Percentiles rank a stretch among this genome's conserved stretches.
Evolutionary conservation across 129 eudicot species (phyloP).

Genomic region (Calendula officinalis): DNA sequence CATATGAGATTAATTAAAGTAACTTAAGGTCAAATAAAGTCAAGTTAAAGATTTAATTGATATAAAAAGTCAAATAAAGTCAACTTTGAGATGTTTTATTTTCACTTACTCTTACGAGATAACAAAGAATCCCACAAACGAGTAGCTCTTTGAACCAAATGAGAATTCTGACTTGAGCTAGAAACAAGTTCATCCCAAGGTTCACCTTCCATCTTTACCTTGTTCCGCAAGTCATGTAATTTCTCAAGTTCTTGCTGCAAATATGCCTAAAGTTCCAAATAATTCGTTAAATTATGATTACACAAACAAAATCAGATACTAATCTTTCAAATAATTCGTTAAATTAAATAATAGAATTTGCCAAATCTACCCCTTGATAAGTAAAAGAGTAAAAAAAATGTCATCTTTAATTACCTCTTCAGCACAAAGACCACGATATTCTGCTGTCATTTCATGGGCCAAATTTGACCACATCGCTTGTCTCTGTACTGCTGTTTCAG

Average conservation of each 20-base stretch:
- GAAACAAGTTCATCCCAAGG: constrained; percentile 98
- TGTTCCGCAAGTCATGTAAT: constrained; percentile 83
- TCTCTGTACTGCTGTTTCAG: constrained; percentile 93
- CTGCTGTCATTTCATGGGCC: constrained; percentile 99
- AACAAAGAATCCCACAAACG: constrained; percentile 93
- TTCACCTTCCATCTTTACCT: constrained; percentile 98
- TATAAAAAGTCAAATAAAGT: not conserved
- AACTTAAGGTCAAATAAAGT: not conserved
- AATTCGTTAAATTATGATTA: not conserved
- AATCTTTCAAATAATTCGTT: constrained; percentile 11
- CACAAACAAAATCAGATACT: constrained; percentile 19
- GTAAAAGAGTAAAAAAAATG: not conserved
- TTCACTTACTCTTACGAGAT: constrained; percentile 83
- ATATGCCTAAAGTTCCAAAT: constrained; percentile 64
- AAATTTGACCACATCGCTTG: constrained; percentile 96
- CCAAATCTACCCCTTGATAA: not conserved
- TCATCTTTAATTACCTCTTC: constrained; percentile 68
- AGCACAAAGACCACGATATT: constrained; percentile 98
- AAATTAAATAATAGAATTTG: not conserved
- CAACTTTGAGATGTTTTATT: constrained; percentile 9
- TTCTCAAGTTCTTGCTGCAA: constrained; percentile 99
- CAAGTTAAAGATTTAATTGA: not conserved
- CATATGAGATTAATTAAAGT: not conserved
- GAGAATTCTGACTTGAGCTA: constrained; percentile 95
- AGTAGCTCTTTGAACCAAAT: constrained; percentile 90